Base-by-base conservation (phyloP, 768 basidiomycete species). In the Tubosaeta sp. region DNA sequence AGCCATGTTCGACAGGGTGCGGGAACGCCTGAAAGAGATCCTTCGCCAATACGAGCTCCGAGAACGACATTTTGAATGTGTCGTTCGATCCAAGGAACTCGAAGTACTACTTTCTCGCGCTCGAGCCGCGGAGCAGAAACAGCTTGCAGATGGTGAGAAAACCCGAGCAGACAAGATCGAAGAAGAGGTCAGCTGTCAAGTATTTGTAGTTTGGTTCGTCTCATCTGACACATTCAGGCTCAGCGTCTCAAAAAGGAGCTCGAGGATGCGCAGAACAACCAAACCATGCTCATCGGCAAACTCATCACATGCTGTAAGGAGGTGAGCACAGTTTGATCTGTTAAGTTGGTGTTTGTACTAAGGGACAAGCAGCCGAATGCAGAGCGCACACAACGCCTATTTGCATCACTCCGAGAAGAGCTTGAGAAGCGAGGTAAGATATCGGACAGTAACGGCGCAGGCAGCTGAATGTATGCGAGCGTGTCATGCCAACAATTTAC, bases 41-140 rank as follows among this genome's bases (percentile, higher is more conserved):
- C 80, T 94, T 39, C 82, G 84, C 22, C 90, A 92, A 63, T 94
- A 94, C 63, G 87, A 94, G 62, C 81, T 92, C 49, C 86, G 91
- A 53, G 91, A 94, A 72, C 84, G 83, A 64, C 91, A 94, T 74
- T 94, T 93, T 59, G 91, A 93, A 71, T 91, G 89, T 56, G 86
- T 94, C 25, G 85, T 94, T 49, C 87, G 91, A 36, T 93, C 91
- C 38, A 94, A 94, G 69, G 91, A 94, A 68, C 78, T 94, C 21
- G 91, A 94, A 64, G 87, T 94, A 14, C 71, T 94, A 18, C 76
- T 94, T 14, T 90, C 91, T 43, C 82, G 90, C 29, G 91, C 91
- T 38, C 84, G 90, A 66, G 86, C 88, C 22, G 89, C 90, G 10
- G 91, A 93, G 61, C 88, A 91, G 66, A 87, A 86, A 67, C 86